Percentiles rank a stretch among this genome's conserved stretches.
Conservation (phyloP, 257 asterid species). For the Apocynum venetum region DNA sequence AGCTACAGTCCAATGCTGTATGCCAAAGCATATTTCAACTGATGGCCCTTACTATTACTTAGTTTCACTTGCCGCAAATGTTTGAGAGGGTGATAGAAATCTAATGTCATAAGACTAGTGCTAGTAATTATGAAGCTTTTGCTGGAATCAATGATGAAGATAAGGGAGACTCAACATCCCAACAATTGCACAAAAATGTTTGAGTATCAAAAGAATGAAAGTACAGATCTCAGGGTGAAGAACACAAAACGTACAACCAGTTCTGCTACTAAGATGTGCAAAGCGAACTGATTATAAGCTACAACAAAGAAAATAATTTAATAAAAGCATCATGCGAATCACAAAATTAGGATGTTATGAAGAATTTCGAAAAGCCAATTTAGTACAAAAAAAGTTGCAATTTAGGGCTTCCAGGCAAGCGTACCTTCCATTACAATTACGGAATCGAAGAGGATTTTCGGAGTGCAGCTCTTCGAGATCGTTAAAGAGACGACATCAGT, state of each 20-base stretch:
- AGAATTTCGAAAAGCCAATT: neutral
- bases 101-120: neutral
- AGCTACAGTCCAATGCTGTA: too few species aligned
- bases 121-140: neutral
- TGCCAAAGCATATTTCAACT: too few species aligned
- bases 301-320: too few species aligned
- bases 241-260: neutral
- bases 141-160: neutral
- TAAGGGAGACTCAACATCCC: neutral
- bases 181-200: neutral
- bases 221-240: neutral
- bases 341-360: neutral
- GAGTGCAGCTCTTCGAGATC: neutral
- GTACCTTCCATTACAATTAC: slow-evolving; percentile 10
- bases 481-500: slow-evolving; percentile 7
- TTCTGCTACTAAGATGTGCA: neutral
- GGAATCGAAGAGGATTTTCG: neutral
- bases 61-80: neutral
- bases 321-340: neutral
- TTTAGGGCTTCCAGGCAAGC: slow-evolving; percentile 4
- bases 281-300: neutral
- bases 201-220: neutral
- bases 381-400: neutral
- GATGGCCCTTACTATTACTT: neutral
- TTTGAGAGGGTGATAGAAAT: neutral